Conservation (phyloP, 257 asterid genomes). For the Lithospermum erythrorhizon region DNA sequence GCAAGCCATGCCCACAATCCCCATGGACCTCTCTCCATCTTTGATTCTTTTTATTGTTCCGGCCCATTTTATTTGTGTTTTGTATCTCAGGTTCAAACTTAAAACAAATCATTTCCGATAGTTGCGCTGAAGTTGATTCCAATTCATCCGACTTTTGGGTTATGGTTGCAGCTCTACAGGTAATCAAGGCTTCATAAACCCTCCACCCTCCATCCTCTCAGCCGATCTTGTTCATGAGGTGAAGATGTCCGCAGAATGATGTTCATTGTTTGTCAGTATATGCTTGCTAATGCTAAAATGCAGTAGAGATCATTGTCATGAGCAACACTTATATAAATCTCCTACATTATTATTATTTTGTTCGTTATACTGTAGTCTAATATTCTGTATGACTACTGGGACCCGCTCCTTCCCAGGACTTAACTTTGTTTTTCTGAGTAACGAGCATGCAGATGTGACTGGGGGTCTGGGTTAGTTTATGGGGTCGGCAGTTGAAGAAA, state of each 20-base stretch:
- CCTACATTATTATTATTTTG: neutral
- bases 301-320: neutral
- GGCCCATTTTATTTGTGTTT: slow-evolving; percentile 10
- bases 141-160: slow-evolving; percentile 90
- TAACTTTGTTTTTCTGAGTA: neutral
- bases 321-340: neutral
- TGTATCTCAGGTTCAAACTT: slow-evolving; percentile 47
- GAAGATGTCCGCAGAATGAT: no score
- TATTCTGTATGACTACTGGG: neutral
- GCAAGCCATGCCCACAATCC: neutral
- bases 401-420: neutral
- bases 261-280: no score
- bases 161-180: slow-evolving; percentile 89
- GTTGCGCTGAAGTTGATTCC: slow-evolving; percentile 59
- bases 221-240: neutral
- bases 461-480: neutral
- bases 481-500: neutral
- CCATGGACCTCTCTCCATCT: neutral
- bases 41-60: neutral
- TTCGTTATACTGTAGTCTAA: neutral
- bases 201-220: neutral
- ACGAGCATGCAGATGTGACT: neutral
- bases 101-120: slow-evolving; percentile 58
- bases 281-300: neutral
- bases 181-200: slow-evolving; percentile 8